Evolutionary conservation across 2,329 filamentous ascomycete genomes (phyloP).

Genomic region (Aspergillus glaucus): DNA sequence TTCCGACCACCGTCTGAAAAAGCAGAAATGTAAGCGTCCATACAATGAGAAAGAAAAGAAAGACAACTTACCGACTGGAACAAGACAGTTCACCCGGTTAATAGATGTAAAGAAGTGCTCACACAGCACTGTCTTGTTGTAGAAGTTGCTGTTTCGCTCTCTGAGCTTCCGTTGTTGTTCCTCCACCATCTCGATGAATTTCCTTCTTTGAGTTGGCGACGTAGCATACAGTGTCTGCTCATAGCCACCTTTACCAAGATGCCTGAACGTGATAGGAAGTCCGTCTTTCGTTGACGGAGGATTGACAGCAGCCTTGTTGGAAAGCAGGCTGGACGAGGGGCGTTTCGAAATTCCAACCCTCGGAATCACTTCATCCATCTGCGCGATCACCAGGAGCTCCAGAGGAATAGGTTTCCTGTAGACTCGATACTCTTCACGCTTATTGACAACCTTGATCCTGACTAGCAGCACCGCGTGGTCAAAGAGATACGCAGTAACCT

Average conservation of each 20-base stretch:
- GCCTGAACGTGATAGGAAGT: constrained; percentile 92
- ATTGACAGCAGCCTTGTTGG: constrained; percentile 48
- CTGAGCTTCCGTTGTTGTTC: constrained; percentile 80
- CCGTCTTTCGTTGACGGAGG: constrained; percentile 60
- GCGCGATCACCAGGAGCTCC: constrained; percentile 84
- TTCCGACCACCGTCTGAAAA: constrained; percentile 81
- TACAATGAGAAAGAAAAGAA: not conserved
- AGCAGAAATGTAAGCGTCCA: constrained; percentile 11
- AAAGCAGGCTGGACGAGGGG: constrained; percentile 77
- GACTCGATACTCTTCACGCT: constrained; percentile 88
- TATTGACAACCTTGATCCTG: constrained; percentile 83
- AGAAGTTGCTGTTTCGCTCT: constrained; percentile 63
- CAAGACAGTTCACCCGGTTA: constrained; percentile 90
- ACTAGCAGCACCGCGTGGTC: constrained; percentile 93
- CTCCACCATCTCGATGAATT: constrained; percentile 96
- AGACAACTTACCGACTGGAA: constrained; percentile 67
- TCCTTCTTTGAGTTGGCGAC: constrained; percentile 79
- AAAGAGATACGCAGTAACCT: constrained; percentile 92
- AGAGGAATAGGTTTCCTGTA: constrained; percentile 93
- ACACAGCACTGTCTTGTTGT: constrained; percentile 62
- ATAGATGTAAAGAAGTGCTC: constrained; percentile 85
- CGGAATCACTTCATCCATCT: constrained; percentile 95
- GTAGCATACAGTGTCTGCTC: constrained; percentile 83
- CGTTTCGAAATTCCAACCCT: constrained; percentile 73
- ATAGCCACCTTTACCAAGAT: constrained; percentile 92